Conservation (phyloP, 2,329 filamentous ascomycete genomes). For the Mariannaea sp. region DNA sequence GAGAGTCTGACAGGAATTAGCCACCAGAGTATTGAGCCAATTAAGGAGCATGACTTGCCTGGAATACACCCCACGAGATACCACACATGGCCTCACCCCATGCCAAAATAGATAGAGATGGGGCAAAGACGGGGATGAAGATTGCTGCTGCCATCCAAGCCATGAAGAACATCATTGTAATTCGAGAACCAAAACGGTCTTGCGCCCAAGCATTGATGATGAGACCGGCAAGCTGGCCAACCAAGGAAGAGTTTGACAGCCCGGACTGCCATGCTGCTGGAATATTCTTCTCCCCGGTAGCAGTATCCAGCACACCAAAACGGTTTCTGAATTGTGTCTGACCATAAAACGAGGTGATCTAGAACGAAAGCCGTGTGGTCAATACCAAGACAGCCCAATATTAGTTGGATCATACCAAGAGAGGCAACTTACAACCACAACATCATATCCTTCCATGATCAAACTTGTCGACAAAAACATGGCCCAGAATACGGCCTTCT, state of each 20-base stretch:
- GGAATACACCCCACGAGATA: conserved; percentile 43
- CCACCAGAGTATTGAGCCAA: not conserved
- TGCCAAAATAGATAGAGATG: conserved; percentile 42
- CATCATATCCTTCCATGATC: conserved; percentile 43
- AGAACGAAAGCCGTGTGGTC: not conserved
- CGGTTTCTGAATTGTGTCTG: conserved; percentile 23
- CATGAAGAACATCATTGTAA: conserved; percentile 31
- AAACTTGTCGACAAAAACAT: conserved; percentile 33
- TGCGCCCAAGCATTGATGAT: conserved; percentile 48
- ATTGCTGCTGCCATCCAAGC: conserved; percentile 17
- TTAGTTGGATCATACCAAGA: no score
- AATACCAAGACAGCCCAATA: not conserved
- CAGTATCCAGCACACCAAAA: conserved; percentile 17
- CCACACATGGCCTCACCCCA: conserved; percentile 43
- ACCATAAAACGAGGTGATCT: conserved; percentile 25
- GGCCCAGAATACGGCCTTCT: conserved; percentile 40
- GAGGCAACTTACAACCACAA: conserved; percentile 41
- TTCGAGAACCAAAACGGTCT: conserved; percentile 42
- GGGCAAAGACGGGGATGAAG: conserved; percentile 38
- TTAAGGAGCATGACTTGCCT: conserved; percentile 7
- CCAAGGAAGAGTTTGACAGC: conserved; percentile 48
- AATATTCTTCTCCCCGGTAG: conserved; percentile 43
- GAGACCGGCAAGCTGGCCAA: conserved; percentile 52
- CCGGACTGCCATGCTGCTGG: conserved; percentile 52
- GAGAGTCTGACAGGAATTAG: conserved; percentile 39